Evolutionary conservation across 768 basidiomycete genomes (phyloP), one percentile per base, ranked within the genome.

Genomic region (Suillus lakei): DNA sequence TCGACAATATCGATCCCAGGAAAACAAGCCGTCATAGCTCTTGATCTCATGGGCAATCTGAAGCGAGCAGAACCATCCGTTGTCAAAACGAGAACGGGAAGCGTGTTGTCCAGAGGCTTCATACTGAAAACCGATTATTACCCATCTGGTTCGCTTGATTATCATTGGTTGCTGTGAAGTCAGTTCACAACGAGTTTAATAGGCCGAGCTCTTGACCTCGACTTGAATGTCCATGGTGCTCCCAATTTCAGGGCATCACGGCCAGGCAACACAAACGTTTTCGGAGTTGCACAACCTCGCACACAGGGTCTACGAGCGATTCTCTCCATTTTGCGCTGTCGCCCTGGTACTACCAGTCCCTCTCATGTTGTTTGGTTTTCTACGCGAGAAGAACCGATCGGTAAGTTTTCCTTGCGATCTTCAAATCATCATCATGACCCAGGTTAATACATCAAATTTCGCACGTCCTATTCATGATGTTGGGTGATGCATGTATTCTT

Each of bases 91-190:
- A 84, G 95, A 64, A 82, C 84, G 0, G 95, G 95, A 21, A 93
- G 91, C 70, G 95, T 97, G 39, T 81, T 97, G 7, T 89, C 91
- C 4, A 80, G 95, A 67, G 93, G 95, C 0, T 94, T 96, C 75
- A 96, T 99, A 63, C 80, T 99, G 70, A 99, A 99, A 82, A 96
- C 95, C 21, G 96, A 98, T 79, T 84, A 91, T 74, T 91, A 93
- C 77, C 91, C 91, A 39, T 91, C 91, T 66, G 91, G 91, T 88
- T 66, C 68, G 74, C 71, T 46, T 65, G 43, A 64, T 30, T 39
- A 10, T 34, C 12, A 43, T 41, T 53, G 18, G 36, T 62, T 44
- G 21, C 7, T 34, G 63, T 30, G 26, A 41, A 41, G 48, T 48
- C n/a, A 43, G 39, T 23, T 71, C 58, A 67, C n/a, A 50, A 62